Evolutionary conservation across 768 basidiomycete species (phyloP), one percentile per base, ranked within the genome.

Genomic region (Agrocybe praecox): DNA sequence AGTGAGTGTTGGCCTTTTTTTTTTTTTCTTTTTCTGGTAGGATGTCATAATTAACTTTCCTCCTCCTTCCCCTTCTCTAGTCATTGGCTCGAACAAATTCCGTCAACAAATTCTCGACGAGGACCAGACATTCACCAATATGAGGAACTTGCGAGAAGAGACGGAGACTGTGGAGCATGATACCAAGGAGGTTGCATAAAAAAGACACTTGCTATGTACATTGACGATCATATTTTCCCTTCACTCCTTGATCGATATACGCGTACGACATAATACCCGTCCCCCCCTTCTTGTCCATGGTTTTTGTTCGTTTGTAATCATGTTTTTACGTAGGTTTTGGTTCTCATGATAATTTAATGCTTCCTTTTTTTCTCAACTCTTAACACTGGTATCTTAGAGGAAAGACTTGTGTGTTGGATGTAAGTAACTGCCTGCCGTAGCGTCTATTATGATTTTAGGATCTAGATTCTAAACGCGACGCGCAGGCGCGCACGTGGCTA

Each of bases 41-140:
- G 3, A 2, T 2, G 18, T 47, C 23, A 32, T 17, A 18, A 12
- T 11, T 24, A 15, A 14, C 18, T 34, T n/a, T n/a, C n/a, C n/a
- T n/a, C n/a, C n/a, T n/a, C n/a, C n/a, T n/a, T n/a, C n/a, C n/a
- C n/a, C 15, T 44, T 46, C 9, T 42, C 76, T 74, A 22, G 84
- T 84, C 26, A 53, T 79, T 58, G 74, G 75, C n/a, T 85, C 84
- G 3, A 55, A 65, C 53, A 60, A 65, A 18, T 78, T 69, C 57
- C 72, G 74, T 34, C 56, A 66, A 43, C 64, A 61, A 23, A 66
- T 74, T 40, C 55, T 69, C 36, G 65, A 65, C 24, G 67, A 65
- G 10, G 48, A 58, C 57, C 57, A 63, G 58, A 65, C 60, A 15
- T 65, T 65, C 46, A 53, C n/a, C n/a, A n/a, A n/a, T n/a, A n/a